Base-by-base conservation (phyloP, 2,329 filamentous ascomycete genomes). In the Lachnellula arida region DNA sequence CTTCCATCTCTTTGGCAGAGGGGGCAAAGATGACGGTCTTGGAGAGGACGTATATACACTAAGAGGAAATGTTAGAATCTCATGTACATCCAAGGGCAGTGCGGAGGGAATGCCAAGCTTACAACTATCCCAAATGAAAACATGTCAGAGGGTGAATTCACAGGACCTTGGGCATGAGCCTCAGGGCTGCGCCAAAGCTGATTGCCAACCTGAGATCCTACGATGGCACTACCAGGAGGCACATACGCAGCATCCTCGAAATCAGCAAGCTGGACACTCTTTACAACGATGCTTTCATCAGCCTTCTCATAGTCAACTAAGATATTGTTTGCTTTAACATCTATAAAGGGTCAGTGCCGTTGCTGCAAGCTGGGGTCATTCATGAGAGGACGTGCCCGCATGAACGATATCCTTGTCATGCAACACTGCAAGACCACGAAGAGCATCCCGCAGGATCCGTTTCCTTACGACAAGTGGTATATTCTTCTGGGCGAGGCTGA, bases 141-240 rank as follows among this genome's bases (percentile, higher is more conserved):
- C 4, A 76, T 71, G 57, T 76, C 73, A 34, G 73, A 74, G 17
- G 71, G 69, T 57, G 71, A 72, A 51, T 71, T 65, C 11, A 75
- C 67, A 25, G 65, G 65, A 34, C 67, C 72, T 56, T 70, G 68
- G n/a, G 73, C 70, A 60, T 75, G 73, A 15, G 73, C 73, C 63
- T 77, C 74, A 5, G 74, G 74, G 64, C 74, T 76, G 46, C 75
- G 68, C 75, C 74, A 77, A 64, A 75, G 71, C 61, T 71, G 72
- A 60, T 76, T 76, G 35, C 75, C 74, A 42, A 71, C 63, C 44
- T 71, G 70, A 2, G 66, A 63, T n/a, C 71, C 74, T 11, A 65
- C 60, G 5, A 76, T 68, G 15, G 67, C 67, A 60, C 67, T 69
- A 25, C 67, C 69, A 32, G 71, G 68, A 2, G 71, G 69, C 7